Base-by-base conservation (phyloP, 495 filamentous ascomycete species). In the Bathelium albidoporum region DNA sequence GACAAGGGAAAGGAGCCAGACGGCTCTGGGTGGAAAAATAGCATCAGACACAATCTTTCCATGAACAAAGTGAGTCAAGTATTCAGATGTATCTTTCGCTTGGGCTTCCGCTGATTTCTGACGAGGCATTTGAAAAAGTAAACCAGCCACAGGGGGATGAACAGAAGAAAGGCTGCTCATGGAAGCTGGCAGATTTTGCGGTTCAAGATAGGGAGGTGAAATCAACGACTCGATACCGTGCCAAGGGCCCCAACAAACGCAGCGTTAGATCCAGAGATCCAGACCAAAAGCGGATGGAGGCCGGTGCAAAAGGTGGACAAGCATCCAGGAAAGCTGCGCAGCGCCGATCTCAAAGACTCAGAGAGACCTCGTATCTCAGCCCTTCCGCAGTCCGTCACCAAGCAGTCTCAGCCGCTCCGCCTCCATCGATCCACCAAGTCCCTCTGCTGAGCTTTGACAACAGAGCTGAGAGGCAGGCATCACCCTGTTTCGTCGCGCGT, bases 1-100 rank as follows among this genome's bases (percentile, higher is more conserved):
- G 81, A 83, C 60, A 95, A 92, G 69, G 85, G 82, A 1, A 86
- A 78, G 53, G 80, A 80, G 41, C 76, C 80, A n/a, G 58, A 55
- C 24, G 66, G 70, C 26, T 66, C 66, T 20, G 95, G 92, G 2
- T 97, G 95, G 94, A 89, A 94, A 74, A 97, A 97, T 75, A 96
- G 91, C 73, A 94, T 98, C 61, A 85, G 94, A 7, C 94, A 98
- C 70, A 98, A 98, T 69, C 77, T 98, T 0, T 96, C 91, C 14
- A 98, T 98, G 94, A 98, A 98, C 70, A 81, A 79, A 44, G 94
- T 97, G 82, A 74, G 89, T 81, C 7, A 1, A n/a, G 18, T 49
- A 60, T 34, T 61, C 67, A 55, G 32, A 53, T 28, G 39, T 31
- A 55, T 66, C 44, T 62, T 64, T 49, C 58, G 66, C 11, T 67